Conservation (phyloP, 225 moss, liverwort and hornwort genomes). For the Ulota crispa region DNA sequence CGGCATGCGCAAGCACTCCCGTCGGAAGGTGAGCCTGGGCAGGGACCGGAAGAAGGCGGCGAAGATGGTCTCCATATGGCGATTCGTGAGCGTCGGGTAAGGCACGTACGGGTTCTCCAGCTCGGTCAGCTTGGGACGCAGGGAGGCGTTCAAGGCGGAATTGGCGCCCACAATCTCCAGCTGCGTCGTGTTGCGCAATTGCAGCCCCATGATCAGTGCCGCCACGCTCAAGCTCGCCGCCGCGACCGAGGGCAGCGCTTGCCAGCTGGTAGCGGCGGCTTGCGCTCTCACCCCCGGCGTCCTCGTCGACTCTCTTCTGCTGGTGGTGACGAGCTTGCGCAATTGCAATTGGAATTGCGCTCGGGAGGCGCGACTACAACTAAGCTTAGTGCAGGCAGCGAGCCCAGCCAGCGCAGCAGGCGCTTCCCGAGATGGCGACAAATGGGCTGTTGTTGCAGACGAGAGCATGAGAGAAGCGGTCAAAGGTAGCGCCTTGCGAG, state of each 20-base stretch:
- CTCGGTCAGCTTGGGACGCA: conserved; percentile 43
- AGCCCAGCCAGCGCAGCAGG: neutral
- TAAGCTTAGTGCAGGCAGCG: neutral
- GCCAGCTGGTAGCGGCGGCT: neutral
- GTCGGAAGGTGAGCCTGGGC: conserved; percentile 62
- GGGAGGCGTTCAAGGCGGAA: conserved; percentile 35
- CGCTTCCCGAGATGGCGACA: neutral
- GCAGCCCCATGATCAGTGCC: conserved; percentile 25
- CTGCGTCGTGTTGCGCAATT: conserved; percentile 14
- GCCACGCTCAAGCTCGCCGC: conserved; percentile 32
- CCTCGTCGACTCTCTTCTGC: neutral
- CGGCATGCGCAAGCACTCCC: conserved; percentile 74
- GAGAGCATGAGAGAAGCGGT: conserved; percentile 12
- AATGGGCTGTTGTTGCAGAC: neutral
- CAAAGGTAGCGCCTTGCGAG: neutral
- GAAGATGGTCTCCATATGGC: conserved; percentile 93
- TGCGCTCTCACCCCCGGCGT: conserved; percentile 13
- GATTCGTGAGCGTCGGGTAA: conserved; percentile 55
- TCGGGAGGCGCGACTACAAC: neutral
- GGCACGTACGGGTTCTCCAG: conserved; percentile 68
- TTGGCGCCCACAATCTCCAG: conserved; percentile 57
- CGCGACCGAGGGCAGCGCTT: conserved; percentile 20
- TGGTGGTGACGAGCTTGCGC: neutral
- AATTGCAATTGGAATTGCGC: neutral
- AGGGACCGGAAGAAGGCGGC: conserved; percentile 72